Evolutionary conservation across 352 stramenopile genomes (phyloP).

Genomic region (Globisporangium alternatum): DNA sequence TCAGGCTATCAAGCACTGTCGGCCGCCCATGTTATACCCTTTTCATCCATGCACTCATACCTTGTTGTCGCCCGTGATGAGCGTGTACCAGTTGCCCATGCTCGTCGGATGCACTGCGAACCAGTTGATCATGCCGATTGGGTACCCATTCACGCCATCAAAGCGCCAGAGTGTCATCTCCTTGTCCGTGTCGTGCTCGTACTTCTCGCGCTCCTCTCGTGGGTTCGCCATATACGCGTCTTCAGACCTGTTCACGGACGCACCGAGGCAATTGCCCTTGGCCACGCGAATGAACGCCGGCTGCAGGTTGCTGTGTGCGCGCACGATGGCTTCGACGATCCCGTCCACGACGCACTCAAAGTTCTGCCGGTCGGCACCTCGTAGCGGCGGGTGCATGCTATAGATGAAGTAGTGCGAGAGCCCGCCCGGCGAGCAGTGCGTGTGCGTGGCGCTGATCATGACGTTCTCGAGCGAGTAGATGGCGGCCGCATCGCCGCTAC

Average conservation of each 20-base stretch:
- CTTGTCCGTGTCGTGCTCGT: slow-evolving; percentile 89
- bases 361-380: slow-evolving; percentile 75
- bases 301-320: slow-evolving; percentile 75
- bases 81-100: slow-evolving; percentile 92
- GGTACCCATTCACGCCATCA: slow-evolving; percentile 72
- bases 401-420: slow-evolving; percentile 93
- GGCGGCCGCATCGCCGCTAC: slow-evolving; percentile 1
- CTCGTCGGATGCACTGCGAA: slow-evolving; percentile 93
- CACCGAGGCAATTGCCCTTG: slow-evolving; percentile 61
- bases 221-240: slow-evolving; percentile 92
- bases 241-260: slow-evolving; percentile 86
- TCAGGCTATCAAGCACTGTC: background rate
- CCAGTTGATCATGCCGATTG: slow-evolving; percentile 92
- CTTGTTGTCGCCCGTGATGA: slow-evolving; percentile 95
- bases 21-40: background rate
- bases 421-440: slow-evolving; percentile 86
- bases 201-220: slow-evolving; percentile 66
- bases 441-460: slow-evolving; percentile 90
- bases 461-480: slow-evolving; percentile 76
- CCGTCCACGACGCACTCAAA: slow-evolving; percentile 89
- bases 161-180: slow-evolving; percentile 90
- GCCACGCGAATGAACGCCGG: slow-evolving; percentile 59
- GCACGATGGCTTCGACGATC: slow-evolving; percentile 80
- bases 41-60: slow-evolving; percentile 13
- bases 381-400: slow-evolving; percentile 76